Base-by-base conservation (phyloP, 257 asterid genomes). In the Ophiorrhiza pumila region DNA sequence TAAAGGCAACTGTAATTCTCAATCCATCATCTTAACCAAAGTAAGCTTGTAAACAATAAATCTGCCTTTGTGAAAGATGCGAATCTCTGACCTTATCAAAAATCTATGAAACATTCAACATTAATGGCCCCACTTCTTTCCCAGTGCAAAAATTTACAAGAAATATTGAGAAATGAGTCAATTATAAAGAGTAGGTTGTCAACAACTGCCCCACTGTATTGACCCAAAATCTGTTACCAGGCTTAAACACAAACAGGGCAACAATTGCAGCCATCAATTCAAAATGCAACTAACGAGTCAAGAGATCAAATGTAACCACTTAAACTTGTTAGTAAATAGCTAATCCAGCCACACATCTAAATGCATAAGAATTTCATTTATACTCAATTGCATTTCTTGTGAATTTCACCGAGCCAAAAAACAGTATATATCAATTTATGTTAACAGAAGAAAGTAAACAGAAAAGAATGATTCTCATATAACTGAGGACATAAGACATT, bases 51-150 rank as follows among this genome's bases (percentile, higher is more conserved):
- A 23, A 25, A 71, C 14, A 49, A n/a, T n/a, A n/a, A n/a, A n/a
- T n/a, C n/a, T n/a, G n/a, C n/a, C n/a, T n/a, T n/a, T n/a, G n/a
- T n/a, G n/a, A n/a, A n/a, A n/a, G n/a, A n/a, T n/a, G n/a, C 27
- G 81, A 87, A 64, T 64, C 52, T 62, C 72, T 80, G 22, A 59
- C 71, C 73, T 43, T 74, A 56, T 76, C 80, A 68, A 77, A 50
- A 71, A 72, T 63, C 73, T 71, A 62, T 8, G 74, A 60, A 59
- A 76, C 62, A 73, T 85, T 84, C 84, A 83, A 65, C 53, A 32
- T 18, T 22, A 91, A 69, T 17, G 91, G 90, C 55, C 96, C 97
- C 72, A 84, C 84, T 50, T 90, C 88, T 76, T 82, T 67, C 29
- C 99, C 99, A 74, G 98, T 95, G 81, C 74, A 79, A 76, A 68